phyloP scores from a whole-genome alignment of 164 flowering plant genomes.

The Vitis rupestris region DNA sequence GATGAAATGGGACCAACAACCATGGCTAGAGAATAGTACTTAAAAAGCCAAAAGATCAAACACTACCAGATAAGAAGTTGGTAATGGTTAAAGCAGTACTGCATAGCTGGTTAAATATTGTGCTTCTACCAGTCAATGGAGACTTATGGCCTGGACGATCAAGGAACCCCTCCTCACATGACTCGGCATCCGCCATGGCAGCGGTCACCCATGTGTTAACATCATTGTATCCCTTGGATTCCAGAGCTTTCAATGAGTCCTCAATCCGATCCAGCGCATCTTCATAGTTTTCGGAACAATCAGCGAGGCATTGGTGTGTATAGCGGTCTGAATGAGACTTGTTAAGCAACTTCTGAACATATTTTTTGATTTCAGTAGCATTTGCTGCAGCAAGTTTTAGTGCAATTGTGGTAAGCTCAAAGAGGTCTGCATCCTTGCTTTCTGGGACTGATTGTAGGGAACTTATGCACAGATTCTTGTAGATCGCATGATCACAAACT shows the following conservation, averaged over 20 bases:
- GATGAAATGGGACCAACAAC: no score
- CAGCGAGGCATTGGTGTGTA: slow-evolving; percentile 4
- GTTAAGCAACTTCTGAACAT: background rate
- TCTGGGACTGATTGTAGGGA: background rate
- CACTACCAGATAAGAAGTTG: background rate
- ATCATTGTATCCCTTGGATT: slow-evolving; percentile 7
- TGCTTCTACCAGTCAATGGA: background rate
- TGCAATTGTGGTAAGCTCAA: slow-evolving; percentile 4
- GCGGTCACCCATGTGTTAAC: slow-evolving; percentile 24
- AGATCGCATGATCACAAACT: background rate
- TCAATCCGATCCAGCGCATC: slow-evolving; percentile 16
- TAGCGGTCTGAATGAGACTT: background rate
- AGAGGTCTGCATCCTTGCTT: background rate
- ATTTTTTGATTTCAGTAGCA: background rate
- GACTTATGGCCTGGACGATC: background rate
- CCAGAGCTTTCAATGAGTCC: slow-evolving; percentile 17
- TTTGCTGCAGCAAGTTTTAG: slow-evolving; percentile 8
- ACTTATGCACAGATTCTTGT: slow-evolving; percentile 3
- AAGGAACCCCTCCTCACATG: slow-evolving; percentile 24
- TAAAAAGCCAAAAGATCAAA: no score
- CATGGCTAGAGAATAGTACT: no score
- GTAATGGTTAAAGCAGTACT: slow-evolving; percentile 20
- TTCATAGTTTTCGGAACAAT: slow-evolving; percentile 20
- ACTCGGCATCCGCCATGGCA: slow-evolving; percentile 18
- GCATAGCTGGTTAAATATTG: slow-evolving; percentile 17